Evolutionary conservation across 2,329 filamentous ascomycete genomes (phyloP), one percentile per base, ranked within the genome.

Genomic region (Mycosphaerelloides madeirae): DNA sequence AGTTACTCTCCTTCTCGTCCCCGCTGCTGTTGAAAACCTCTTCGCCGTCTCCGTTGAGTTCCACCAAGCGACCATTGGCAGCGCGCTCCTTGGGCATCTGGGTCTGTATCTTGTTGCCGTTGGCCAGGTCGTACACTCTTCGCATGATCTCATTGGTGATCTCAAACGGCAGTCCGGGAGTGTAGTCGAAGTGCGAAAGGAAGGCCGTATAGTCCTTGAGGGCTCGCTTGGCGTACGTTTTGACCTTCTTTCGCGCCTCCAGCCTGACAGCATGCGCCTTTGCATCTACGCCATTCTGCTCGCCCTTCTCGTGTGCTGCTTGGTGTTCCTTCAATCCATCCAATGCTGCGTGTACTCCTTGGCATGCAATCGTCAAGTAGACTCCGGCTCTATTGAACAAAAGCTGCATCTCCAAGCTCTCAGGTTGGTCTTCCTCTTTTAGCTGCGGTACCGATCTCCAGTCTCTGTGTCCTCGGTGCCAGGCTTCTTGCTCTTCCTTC

Each of bases 161-260:
- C 34, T 80, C 75, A 34, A 77, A 66, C 6, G 83, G 77, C 32
- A 86, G 65, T 38, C 85, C 78, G 0, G 86, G 85, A 0, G 87
- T 85, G 65, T 93, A 93, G 57, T 93, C 84, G 51, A 93, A 82
- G 47, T 81, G 73, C 1, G 80, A 79, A 31, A 94, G 69, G 60
- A 87, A 93, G 16, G 77, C 72, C 56, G 82, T 71, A 61, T 85
- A 89, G 66, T 93, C 87, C 47, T 83, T 77, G 16, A 93, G 67
- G 1, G 87, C 86, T 43, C 82, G 78, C 65, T 87, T 90, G 3
- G 87, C 87, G 65, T 84, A 82, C 1, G 76, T 74, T 56, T 86
- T 85, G 53, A 91, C 83, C 19, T 77, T 68, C 63, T 85, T 88
- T 34, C 84, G 77, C 34, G 78, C 77, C 50, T 84, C 80, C 18